These are phyloP conservation scores for Mycena indigotica DNA, from an alignment of 768 basidiomycete species.

Conservation along the genomic window DNA sequence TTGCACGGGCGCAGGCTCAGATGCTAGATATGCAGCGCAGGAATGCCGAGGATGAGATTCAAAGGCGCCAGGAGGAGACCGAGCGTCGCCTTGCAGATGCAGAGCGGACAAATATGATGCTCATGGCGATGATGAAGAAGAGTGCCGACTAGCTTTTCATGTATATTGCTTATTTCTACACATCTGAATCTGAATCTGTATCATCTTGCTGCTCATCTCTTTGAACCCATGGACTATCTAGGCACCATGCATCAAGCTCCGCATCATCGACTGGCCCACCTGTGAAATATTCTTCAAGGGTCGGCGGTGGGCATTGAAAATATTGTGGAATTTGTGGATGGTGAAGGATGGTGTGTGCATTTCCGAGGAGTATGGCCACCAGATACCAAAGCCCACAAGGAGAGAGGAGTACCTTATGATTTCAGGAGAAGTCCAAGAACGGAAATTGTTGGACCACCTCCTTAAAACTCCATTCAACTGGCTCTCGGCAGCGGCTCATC, in stretches of 20 bases:
- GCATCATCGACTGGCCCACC: slow-evolving; percentile 18
- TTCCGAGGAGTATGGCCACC: slow-evolving; percentile 14
- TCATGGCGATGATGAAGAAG: not conserved
- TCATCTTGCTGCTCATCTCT: not conserved
- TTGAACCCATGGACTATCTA: slow-evolving; percentile 3
- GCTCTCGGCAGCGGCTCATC: slow-evolving; percentile 20
- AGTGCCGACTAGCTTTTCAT: not conserved
- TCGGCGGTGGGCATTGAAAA: slow-evolving; percentile 20
- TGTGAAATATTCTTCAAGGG: slow-evolving; percentile 16
- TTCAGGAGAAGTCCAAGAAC: slow-evolving; percentile 20
- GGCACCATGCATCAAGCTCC: slow-evolving; percentile 16
- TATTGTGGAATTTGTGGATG: slow-evolving; percentile 20
- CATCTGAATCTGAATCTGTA: too few relatives aligned
- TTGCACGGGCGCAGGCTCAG: too few relatives aligned
- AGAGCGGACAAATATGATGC: too few relatives aligned
- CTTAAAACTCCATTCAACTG: too few relatives aligned
- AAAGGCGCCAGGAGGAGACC: too few relatives aligned
- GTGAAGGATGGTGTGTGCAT: slow-evolving; percentile 22
- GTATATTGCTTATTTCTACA: not conserved
- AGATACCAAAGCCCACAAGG: slow-evolving; percentile 22
- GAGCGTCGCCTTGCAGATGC: too few relatives aligned
- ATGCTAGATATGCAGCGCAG: too few relatives aligned
- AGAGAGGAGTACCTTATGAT: slow-evolving; percentile 20
- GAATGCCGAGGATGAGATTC: too few relatives aligned
- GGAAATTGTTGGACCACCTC: slow-evolving; percentile 20